These are phyloP conservation scores for Hemileia vastatrix DNA, from an alignment of 1,284 basidiomycete species.

Conservation along the genomic window DNA sequence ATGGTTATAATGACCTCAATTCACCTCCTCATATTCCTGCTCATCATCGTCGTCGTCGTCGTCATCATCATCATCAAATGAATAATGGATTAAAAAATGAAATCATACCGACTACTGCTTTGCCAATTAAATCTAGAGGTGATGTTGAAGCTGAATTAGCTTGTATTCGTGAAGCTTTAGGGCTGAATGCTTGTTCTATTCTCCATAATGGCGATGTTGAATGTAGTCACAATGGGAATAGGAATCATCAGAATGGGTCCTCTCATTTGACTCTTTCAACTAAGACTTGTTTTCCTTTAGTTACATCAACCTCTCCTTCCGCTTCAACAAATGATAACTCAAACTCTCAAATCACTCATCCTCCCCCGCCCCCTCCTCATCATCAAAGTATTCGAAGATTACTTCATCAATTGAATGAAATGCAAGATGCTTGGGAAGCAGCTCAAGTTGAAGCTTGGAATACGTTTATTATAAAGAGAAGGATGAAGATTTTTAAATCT, in stretches of 20 bases:
- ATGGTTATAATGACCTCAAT: too few relatives aligned
- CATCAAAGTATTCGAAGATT: constrained; percentile 65
- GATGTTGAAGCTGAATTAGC: constrained; percentile 21
- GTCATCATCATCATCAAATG: too few relatives aligned
- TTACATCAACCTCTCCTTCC: too few relatives aligned
- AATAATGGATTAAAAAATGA: too few relatives aligned
- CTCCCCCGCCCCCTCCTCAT: constrained; percentile 33
- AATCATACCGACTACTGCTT: constrained; percentile 17
- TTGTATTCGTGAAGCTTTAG: constrained; percentile 11
- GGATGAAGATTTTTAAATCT: constrained; percentile 10
- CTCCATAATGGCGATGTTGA: too few relatives aligned
- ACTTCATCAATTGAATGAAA: constrained; percentile 67
- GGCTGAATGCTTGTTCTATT: too few relatives aligned
- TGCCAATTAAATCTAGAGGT: constrained; percentile 19
- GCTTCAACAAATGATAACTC: too few relatives aligned
- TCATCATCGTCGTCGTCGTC: too few relatives aligned
- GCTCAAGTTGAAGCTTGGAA: constrained; percentile 76
- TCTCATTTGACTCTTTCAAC: too few relatives aligned
- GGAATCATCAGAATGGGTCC: neutral
- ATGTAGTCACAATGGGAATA: neutral
- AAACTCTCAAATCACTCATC: neutral
- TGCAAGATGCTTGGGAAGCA: constrained; percentile 73
- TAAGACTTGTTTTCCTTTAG: too few relatives aligned
- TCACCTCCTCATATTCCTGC: too few relatives aligned
- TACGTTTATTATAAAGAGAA: constrained; percentile 59